Evolutionary conservation across 495 filamentous ascomycete species (phyloP).

Genomic region (Annulohypoxylon nitens): DNA sequence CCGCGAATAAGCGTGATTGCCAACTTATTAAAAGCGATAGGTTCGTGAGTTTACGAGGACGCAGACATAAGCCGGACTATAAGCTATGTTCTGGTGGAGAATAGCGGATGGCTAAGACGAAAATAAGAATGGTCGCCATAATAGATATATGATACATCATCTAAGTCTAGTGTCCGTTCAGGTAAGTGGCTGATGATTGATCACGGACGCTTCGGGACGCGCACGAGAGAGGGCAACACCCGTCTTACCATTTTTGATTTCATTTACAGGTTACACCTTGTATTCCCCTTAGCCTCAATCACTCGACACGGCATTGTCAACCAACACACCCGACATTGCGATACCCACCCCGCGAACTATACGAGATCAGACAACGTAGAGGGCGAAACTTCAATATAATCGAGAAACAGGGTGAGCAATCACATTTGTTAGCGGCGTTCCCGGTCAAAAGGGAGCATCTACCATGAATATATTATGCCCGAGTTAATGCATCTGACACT

Average conservation of each 20-base stretch:
- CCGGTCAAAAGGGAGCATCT: slow-evolving; percentile 26
- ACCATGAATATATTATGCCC: slow-evolving; percentile 26
- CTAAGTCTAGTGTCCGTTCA: slow-evolving; percentile 19
- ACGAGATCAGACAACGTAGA: slow-evolving; percentile 18
- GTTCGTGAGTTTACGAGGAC: slow-evolving; percentile 16
- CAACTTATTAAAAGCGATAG: slow-evolving; percentile 14
- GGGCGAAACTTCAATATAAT: slow-evolving; percentile 22
- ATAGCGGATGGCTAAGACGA: not conserved
- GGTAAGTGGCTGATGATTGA: slow-evolving; percentile 28
- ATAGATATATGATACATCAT: slow-evolving; percentile 41
- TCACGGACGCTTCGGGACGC: slow-evolving; percentile 44
- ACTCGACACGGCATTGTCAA: slow-evolving; percentile 28
- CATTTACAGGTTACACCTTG: slow-evolving; percentile 40
- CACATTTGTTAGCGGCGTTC: slow-evolving; percentile 20
- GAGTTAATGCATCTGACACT: slow-evolving; percentile 35
- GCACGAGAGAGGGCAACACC: slow-evolving; percentile 36
- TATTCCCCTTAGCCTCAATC: slow-evolving; percentile 34
- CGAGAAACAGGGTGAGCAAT: slow-evolving; percentile 31
- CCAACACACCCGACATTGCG: slow-evolving; percentile 14
- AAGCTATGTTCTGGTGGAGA: slow-evolving; percentile 5
- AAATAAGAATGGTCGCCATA: slow-evolving; percentile 10
- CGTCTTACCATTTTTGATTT: slow-evolving; percentile 40
- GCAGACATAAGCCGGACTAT: slow-evolving; percentile 8
- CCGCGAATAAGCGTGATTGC: slow-evolving; percentile 37
- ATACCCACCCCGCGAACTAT: slow-evolving; percentile 1